A percentile compares a stretch with the other conserved stretches of the same genome.
phyloP scores from a whole-genome alignment of 2,329 filamentous ascomycete species.

The Tetracladium maxilliforme region DNA sequence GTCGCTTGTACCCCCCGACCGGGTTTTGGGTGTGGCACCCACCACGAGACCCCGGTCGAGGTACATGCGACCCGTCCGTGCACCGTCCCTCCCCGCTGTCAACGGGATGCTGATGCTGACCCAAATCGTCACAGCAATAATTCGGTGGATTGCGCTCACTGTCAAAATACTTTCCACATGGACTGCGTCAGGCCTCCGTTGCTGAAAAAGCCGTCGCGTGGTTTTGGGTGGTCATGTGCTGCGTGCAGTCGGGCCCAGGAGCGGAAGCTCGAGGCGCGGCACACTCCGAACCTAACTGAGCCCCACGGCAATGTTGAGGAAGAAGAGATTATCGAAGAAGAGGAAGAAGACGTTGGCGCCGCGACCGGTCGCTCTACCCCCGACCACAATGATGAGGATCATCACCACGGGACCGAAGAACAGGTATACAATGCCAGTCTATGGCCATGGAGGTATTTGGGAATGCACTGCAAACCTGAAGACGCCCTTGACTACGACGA shows the following conservation, averaged over 20 bases:
- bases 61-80: too few relatives aligned
- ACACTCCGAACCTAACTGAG: constrained; percentile 64
- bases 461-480: constrained; percentile 88
- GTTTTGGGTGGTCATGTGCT: constrained; percentile 95
- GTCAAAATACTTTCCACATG: constrained; percentile 94
- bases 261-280: constrained; percentile 75
- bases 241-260: constrained; percentile 95
- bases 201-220: constrained; percentile 89
- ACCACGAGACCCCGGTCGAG: too few relatives aligned
- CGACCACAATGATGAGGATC: constrained; percentile 40
- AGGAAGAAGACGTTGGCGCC: constrained; percentile 49
- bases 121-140: constrained; percentile 47
- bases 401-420: constrained; percentile 56
- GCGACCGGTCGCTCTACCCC: constrained; percentile 51
- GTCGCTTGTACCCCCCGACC: too few relatives aligned
- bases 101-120: too few relatives aligned
- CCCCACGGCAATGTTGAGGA: constrained; percentile 49
- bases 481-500: constrained; percentile 96
- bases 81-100: too few relatives aligned
- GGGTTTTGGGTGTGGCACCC: too few relatives aligned
- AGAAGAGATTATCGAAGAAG: constrained; percentile 48
- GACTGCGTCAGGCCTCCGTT: constrained; percentile 86
- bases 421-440: constrained; percentile 86
- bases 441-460: constrained; percentile 93
- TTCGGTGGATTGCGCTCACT: constrained; percentile 94